Conservation (phyloP, 2,329 filamentous ascomycete species). For the Fusarium caatingaense region DNA sequence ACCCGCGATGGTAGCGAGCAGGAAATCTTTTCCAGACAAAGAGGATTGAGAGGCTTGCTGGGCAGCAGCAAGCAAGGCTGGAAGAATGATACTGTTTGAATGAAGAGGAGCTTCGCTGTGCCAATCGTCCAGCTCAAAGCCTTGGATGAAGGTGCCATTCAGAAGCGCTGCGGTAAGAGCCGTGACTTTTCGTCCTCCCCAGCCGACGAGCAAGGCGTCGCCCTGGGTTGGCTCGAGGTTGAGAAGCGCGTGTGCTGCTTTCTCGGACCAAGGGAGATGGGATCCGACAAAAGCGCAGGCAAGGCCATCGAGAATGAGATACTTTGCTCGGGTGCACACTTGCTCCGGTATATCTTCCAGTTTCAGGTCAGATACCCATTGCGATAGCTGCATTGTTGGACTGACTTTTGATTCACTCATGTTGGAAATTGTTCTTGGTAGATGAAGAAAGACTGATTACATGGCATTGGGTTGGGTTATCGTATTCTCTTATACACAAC, state of each 20-base stretch:
- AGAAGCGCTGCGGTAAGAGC: slow-evolving; percentile 6
- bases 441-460: neutral
- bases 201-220: neutral
- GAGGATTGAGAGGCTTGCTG: neutral
- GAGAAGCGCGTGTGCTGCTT: neutral
- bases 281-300: slow-evolving; percentile 8
- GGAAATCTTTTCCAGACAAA: neutral
- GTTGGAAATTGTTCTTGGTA: too few species aligned
- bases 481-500: neutral
- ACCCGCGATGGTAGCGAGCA: slow-evolving; percentile 5
- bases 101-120: slow-evolving; percentile 10
- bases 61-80: slow-evolving; percentile 1
- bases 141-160: slow-evolving; percentile 11
- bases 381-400: slow-evolving; percentile 3
- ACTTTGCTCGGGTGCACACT: neutral
- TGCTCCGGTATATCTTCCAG: neutral
- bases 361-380: neutral
- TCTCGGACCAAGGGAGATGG: slow-evolving; percentile 6
- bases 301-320: slow-evolving; percentile 3
- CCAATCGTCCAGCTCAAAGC: slow-evolving; percentile 14
- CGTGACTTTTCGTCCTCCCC: slow-evolving; percentile 1
- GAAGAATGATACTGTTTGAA: slow-evolving; percentile 5
- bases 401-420: neutral
- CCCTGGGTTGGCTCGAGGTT: slow-evolving; percentile 5
- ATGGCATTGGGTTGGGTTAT: too few species aligned